Percentiles rank a stretch among this genome's conserved stretches.
Evolutionary conservation across 140 eudicot species (phyloP).

Genomic region (Anethum foeniculum): DNA sequence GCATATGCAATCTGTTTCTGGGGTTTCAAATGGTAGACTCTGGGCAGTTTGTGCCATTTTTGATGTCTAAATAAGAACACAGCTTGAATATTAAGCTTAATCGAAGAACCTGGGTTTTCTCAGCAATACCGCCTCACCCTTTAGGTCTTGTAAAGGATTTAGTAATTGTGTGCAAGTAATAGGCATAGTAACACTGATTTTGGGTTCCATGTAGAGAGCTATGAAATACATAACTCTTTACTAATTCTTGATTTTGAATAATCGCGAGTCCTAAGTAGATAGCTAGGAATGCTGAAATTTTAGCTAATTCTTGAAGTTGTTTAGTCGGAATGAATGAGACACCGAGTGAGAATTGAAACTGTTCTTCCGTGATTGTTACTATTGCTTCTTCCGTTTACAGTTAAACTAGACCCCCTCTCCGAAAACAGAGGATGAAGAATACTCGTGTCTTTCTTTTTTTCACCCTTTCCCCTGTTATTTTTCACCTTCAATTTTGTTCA

Average conservation of each 20-base stretch:
- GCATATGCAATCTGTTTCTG: background rate
- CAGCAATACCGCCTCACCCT: background rate
- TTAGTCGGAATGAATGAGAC: background rate
- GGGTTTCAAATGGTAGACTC: background rate
- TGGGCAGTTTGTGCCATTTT: background rate
- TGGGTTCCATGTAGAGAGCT: background rate
- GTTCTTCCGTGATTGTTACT: background rate
- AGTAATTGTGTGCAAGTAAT: background rate
- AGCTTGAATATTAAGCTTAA: background rate
- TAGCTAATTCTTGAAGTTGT: background rate
- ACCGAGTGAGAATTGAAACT: background rate
- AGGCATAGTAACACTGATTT: background rate
- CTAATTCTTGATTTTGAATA: background rate
- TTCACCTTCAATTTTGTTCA: background rate
- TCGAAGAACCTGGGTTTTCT: background rate
- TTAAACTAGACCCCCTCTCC: background rate
- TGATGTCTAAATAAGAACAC: background rate
- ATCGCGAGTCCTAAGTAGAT: background rate
- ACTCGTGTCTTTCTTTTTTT: background rate
- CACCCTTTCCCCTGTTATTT: background rate
- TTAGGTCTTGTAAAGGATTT: background rate
- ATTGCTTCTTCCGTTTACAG: background rate
- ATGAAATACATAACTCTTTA: background rate
- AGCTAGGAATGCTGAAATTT: background rate
- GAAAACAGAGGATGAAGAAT: background rate